A percentile compares a stretch with the other conserved stretches of the same genome.
Conservation (phyloP, 345 rosid genomes). For the Eucalyptus camaldulensis region DNA sequence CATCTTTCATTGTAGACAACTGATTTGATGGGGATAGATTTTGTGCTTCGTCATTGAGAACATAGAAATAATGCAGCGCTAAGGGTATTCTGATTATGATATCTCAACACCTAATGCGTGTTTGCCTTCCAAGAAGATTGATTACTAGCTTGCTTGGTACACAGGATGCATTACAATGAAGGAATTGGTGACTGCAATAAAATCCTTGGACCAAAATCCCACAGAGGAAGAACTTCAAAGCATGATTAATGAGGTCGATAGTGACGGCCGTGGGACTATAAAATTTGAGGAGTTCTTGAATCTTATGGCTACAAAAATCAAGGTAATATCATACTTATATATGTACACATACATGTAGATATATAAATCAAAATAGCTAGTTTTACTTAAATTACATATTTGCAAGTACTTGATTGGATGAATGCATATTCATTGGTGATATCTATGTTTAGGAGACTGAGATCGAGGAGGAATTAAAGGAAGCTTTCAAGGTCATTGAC, state of each 20-base stretch:
- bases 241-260: constrained; percentile 49
- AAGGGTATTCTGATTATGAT: neutral
- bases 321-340: constrained; percentile 10
- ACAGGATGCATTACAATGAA: constrained; percentile 50
- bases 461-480: constrained; percentile 36
- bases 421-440: neutral
- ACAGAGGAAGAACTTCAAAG: constrained; percentile 49
- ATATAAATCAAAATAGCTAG: neutral
- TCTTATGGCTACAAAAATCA: constrained; percentile 58
- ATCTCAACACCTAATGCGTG: neutral
- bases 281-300: constrained; percentile 59
- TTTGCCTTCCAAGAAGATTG: neutral
- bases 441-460: constrained; percentile 28
- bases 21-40: neutral
- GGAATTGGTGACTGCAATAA: constrained; percentile 41
- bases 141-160: neutral
- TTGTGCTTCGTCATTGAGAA: neutral
- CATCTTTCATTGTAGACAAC: neutral
- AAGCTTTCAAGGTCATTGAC: constrained; percentile 59
- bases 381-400: neutral
- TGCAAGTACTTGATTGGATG: neutral
- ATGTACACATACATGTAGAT: too few species aligned
- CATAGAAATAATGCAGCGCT: neutral
- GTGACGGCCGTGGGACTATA: constrained; percentile 38
- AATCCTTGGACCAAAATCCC: constrained; percentile 37